A percentile compares a stretch with the other conserved stretches of the same genome.
Conservation (phyloP, 805 yeast species). For the Candida nitratophila region DNA sequence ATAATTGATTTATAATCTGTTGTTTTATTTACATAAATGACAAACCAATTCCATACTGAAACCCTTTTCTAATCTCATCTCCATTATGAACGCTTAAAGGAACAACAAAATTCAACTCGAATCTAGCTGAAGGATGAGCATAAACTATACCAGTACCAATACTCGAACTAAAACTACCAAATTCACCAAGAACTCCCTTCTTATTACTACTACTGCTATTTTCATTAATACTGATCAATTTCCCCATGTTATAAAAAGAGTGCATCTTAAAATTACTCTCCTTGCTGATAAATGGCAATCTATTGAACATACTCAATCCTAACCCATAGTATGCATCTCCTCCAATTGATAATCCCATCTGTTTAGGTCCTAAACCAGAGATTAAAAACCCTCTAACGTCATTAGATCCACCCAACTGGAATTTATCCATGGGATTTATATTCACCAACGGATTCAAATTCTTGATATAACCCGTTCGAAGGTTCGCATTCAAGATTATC, state of each 20-base stretch:
- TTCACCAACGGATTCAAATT: background rate
- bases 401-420: constrained; percentile 53
- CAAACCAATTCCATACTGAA: constrained; percentile 56
- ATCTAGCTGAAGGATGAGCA: constrained; percentile 51
- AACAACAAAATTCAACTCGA: constrained; percentile 48
- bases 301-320: constrained; percentile 37
- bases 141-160: constrained; percentile 44
- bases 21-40: constrained; percentile 36
- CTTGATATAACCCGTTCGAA: constrained; percentile 20
- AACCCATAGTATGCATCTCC: constrained; percentile 43
- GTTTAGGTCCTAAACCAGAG: constrained; percentile 51
- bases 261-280: constrained; percentile 45
- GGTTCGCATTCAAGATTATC: constrained; percentile 15
- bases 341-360: constrained; percentile 41
- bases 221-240: constrained; percentile 21
- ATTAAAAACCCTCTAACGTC: constrained; percentile 46
- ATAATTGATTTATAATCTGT: no score
- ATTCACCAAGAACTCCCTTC: background rate
- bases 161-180: constrained; percentile 28
- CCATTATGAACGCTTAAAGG: constrained; percentile 39
- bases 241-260: constrained; percentile 41
- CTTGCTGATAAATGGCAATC: constrained; percentile 32
- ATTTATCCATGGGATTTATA: constrained; percentile 41
- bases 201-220: background rate
- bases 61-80: constrained; percentile 43